A percentile compares a stretch with the other conserved stretches of the same genome.
Evolutionary conservation across 1,284 basidiomycete genomes (phyloP).

Genomic region (Sanguinoderma infundibulare): DNA sequence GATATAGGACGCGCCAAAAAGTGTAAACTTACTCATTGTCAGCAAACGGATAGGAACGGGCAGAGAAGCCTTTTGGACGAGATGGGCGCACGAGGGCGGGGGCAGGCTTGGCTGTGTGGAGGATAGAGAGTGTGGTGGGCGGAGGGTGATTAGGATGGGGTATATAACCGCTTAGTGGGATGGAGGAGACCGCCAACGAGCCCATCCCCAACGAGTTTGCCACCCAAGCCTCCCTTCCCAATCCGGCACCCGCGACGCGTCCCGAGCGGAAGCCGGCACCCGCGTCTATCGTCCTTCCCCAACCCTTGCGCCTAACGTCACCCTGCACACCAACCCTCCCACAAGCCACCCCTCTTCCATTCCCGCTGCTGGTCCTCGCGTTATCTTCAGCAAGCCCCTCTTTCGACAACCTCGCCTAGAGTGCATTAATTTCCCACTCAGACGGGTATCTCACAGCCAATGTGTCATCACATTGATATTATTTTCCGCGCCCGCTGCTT

Average conservation of each 20-base stretch:
- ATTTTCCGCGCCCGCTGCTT: conserved; percentile 7
- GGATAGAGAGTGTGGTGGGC: conserved; percentile 2
- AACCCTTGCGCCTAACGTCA: conserved; percentile 2
- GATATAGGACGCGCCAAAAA: background rate
- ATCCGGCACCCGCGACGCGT: conserved; percentile 12
- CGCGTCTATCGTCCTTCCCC: background rate
- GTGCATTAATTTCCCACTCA: no score
- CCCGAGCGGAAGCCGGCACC: background rate
- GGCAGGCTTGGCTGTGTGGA: background rate
- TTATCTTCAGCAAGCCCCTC: background rate
- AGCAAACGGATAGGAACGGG: background rate
- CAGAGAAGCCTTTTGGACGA: background rate
- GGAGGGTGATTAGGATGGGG: conserved; percentile 6
- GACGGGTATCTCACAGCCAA: background rate
- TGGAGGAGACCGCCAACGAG: background rate
- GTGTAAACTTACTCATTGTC: conserved; percentile 28
- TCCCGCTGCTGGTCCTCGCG: background rate
- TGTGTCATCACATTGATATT: conserved; percentile 21
- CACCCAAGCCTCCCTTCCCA: background rate
- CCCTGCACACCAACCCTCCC: background rate
- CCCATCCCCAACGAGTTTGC: conserved; percentile 17
- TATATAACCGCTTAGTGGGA: conserved; percentile 16
- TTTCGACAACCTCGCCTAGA: background rate
- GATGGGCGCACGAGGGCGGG: background rate
- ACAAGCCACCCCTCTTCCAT: background rate